These are phyloP conservation scores for Ustilago crameri DNA, from an alignment of 1,284 basidiomycete species.

Conservation along the genomic window DNA sequence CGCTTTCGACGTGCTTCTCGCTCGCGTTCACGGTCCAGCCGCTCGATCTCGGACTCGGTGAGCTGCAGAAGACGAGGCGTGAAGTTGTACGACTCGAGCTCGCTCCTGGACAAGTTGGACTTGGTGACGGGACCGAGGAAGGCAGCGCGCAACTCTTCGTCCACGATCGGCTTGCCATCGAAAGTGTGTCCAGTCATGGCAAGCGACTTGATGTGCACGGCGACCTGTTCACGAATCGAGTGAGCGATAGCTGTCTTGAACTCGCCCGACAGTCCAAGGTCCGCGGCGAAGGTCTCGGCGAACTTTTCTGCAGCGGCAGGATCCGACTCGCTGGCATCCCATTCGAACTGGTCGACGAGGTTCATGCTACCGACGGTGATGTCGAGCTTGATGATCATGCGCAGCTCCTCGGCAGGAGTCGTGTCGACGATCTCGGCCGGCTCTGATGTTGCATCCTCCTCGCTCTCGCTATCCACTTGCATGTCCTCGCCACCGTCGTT, in stretches of 20 bases:
- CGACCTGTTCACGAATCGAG: slow-evolving; percentile 93
- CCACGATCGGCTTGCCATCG: slow-evolving; percentile 81
- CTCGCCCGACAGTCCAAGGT: slow-evolving; percentile 90
- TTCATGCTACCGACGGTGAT: slow-evolving; percentile 94
- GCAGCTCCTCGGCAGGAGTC: slow-evolving; percentile 74
- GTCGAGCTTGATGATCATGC: slow-evolving; percentile 93
- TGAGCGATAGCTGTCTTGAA: slow-evolving; percentile 91
- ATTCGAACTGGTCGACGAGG: slow-evolving; percentile 96
- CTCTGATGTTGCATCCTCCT: slow-evolving; percentile 69
- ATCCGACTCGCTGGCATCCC: slow-evolving; percentile 84
- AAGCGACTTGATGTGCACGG: slow-evolving; percentile 89
- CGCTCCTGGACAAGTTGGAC: slow-evolving; percentile 72
- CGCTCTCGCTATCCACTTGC: slow-evolving; percentile 59
- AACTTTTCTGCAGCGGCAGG: slow-evolving; percentile 89
- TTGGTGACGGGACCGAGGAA: slow-evolving; percentile 80
- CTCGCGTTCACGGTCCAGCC: slow-evolving; percentile 91
- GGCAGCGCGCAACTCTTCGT: slow-evolving; percentile 89
- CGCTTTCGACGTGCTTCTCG: slow-evolving; percentile 87
- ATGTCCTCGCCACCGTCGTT: slow-evolving; percentile 69
- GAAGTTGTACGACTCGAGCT: slow-evolving; percentile 74
- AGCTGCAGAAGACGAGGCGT: slow-evolving; percentile 90
- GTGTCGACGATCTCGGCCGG: slow-evolving; percentile 37
- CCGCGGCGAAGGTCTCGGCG: slow-evolving; percentile 84
- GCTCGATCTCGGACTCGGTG: slow-evolving; percentile 83
- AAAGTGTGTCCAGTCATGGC: slow-evolving; percentile 88